A percentile compares a stretch with the other conserved stretches of the same genome.
phyloP scores from a whole-genome alignment of 2,329 filamentous ascomycete species.

The Aureobasidium sp. region DNA sequence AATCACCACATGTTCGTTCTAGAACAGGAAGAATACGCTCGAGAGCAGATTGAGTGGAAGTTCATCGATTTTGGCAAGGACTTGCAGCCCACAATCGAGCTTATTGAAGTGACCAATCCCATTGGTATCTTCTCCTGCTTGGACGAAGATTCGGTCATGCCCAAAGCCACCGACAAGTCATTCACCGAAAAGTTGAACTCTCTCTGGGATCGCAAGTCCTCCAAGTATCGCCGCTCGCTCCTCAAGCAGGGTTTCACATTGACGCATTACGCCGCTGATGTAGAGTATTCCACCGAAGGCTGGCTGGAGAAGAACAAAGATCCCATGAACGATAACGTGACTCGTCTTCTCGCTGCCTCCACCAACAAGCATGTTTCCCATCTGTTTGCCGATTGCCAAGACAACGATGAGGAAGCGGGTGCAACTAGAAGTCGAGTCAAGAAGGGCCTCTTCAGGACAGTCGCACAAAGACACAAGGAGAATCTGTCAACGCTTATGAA shows the following conservation, averaged over 20 bases:
- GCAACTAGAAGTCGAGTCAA: conserved; percentile 74
- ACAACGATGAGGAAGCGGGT: conserved; percentile 63
- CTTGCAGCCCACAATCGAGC: conserved; percentile 91
- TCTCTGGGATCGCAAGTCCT: conserved; percentile 91
- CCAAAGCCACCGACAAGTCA: conserved; percentile 91
- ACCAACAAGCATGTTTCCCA: conserved; percentile 72
- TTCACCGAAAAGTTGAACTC: conserved; percentile 98
- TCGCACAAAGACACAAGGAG: conserved; percentile 94
- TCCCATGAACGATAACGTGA: conserved; percentile 93
- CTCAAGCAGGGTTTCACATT: conserved; percentile 88
- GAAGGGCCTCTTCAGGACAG: conserved; percentile 92
- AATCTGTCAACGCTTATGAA: conserved; percentile 94
- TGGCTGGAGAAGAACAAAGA: conserved; percentile 99
- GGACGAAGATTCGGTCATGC: conserved; percentile 98
- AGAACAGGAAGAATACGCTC: conserved; percentile 94
- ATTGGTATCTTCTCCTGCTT: conserved; percentile 98
- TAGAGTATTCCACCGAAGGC: conserved; percentile 88
- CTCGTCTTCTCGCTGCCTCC: conserved; percentile 74
- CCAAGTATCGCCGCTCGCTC: conserved; percentile 83
- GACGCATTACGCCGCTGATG: conserved; percentile 94
- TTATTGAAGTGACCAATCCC: conserved; percentile 91
- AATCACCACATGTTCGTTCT: conserved; percentile 99
- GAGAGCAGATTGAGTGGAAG: conserved; percentile 98
- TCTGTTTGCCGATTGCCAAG: conserved; percentile 82
- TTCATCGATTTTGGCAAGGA: conserved; percentile 99